A percentile compares a stretch with the other conserved stretches of the same genome.
These are phyloP conservation scores for Apiotrichum mycotoxinovorans DNA, from an alignment of 1,284 basidiomycete species.

Conservation along the genomic window DNA sequence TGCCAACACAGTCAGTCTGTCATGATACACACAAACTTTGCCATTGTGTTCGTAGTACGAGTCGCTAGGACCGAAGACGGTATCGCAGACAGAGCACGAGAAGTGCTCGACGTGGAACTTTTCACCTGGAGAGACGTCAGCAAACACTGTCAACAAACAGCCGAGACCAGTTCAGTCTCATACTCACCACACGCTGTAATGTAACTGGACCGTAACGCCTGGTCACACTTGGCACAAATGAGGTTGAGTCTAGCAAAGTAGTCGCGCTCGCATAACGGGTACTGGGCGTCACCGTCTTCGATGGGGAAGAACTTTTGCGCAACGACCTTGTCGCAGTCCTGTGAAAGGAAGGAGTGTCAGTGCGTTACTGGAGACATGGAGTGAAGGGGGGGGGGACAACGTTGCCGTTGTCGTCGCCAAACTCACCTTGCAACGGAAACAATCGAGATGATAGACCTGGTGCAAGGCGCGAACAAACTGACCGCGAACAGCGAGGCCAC, in stretches of 20 bases:
- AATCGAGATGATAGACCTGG: slow-evolving; percentile 90
- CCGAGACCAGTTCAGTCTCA: slow-evolving; percentile 96
- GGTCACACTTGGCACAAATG: slow-evolving; percentile 92
- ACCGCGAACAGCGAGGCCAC: slow-evolving; percentile 55
- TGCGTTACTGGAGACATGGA: neutral
- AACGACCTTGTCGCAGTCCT: slow-evolving; percentile 96
- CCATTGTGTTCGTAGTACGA: slow-evolving; percentile 98
- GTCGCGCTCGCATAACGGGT: slow-evolving; percentile 94
- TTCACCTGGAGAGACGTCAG: slow-evolving; percentile 66
- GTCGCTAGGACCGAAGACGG: slow-evolving; percentile 94
- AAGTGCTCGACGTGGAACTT: slow-evolving; percentile 99
- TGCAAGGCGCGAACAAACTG: slow-evolving; percentile 95
- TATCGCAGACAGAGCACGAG: slow-evolving; percentile 94
- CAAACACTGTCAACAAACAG: slow-evolving; percentile 60
- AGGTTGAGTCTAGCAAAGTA: slow-evolving; percentile 95
- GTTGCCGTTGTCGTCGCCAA: neutral
- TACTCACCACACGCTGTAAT: slow-evolving; percentile 96
- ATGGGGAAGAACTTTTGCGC: slow-evolving; percentile 99
- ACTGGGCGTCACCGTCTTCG: slow-evolving; percentile 67
- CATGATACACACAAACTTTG: slow-evolving; percentile 64
- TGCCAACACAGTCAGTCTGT: no score
- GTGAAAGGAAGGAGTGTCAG: slow-evolving; percentile 13
- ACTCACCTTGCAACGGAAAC: slow-evolving; percentile 92
- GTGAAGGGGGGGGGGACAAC: no score
- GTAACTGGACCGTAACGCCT: slow-evolving; percentile 92